These are phyloP conservation scores for Nicotiana otophora DNA, from an alignment of 257 asterid species.

Conservation along the genomic window DNA sequence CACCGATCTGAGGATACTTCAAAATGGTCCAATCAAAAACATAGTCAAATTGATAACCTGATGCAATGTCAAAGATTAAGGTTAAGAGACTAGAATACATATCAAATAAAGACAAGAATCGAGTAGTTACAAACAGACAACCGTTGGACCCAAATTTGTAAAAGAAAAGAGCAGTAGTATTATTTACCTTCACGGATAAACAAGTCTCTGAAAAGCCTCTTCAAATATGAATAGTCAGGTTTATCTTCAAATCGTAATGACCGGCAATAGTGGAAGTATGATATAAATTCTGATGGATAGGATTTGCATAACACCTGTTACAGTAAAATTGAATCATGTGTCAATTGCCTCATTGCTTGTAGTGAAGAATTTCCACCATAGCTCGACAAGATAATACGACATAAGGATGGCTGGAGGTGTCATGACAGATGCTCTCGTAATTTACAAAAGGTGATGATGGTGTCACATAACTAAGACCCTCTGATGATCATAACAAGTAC, in stretches of 20 bases:
- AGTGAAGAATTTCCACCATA: neutral
- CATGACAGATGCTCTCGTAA: neutral
- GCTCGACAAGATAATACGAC: neutral
- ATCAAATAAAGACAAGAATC: conserved; percentile 3
- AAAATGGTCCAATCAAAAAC: conserved; percentile 94
- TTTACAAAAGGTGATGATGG: neutral
- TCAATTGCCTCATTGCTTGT: neutral
- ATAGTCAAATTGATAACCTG: conserved; percentile 95
- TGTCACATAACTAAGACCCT: neutral
- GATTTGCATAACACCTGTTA: conserved; percentile 84
- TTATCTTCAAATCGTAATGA: conserved; percentile 89
- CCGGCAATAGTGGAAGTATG: conserved; percentile 89
- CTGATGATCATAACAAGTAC: conserved; percentile 30
- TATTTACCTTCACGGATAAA: conserved; percentile 87
- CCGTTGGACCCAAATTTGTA: neutral
- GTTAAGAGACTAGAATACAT: neutral
- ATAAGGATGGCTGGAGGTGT: neutral
- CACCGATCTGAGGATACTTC: conserved; percentile 91
- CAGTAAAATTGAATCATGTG: conserved; percentile 3
- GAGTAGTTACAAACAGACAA: neutral
- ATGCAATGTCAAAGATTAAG: conserved; percentile 11
- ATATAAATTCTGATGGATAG: conserved; percentile 76
- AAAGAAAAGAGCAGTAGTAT: neutral
- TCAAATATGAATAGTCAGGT: conserved; percentile 88
- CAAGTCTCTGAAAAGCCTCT: conserved; percentile 90